Percentiles rank a stretch among this genome's conserved stretches.
phyloP scores from a whole-genome alignment of 495 filamentous ascomycete genomes.

The Penicillium bialowiezense region DNA sequence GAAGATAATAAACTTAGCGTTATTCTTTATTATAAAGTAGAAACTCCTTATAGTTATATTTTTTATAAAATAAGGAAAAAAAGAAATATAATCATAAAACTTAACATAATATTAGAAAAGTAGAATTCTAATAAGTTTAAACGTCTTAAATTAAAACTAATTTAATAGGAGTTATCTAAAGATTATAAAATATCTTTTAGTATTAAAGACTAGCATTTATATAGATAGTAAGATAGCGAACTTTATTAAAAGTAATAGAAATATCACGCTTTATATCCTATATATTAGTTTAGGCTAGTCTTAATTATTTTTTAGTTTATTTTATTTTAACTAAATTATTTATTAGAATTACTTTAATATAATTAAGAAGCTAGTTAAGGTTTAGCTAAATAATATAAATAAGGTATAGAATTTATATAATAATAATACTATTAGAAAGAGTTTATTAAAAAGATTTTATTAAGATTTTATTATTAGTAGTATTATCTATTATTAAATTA shows the following conservation, averaged over 20 bases:
- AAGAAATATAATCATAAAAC: not conserved
- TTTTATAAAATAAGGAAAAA: not conserved
- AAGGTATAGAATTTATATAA: not conserved
- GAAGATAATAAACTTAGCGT: not conserved
- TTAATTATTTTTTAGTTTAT: not conserved
- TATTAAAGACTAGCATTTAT: not conserved
- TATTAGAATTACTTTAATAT: not conserved
- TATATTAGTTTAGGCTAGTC: not conserved
- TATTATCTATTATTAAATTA: not conserved
- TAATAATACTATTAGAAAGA: not conserved
- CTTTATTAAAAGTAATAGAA: slow-evolving; percentile 1
- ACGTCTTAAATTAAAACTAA: not conserved
- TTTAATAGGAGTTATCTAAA: not conserved
- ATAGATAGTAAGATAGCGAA: slow-evolving; percentile 2
- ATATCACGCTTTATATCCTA: not conserved
- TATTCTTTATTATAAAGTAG: slow-evolving; percentile 4
- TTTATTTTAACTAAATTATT: not conserved
- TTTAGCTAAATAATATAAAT: not conserved
- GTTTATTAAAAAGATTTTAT: not conserved
- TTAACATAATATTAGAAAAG: slow-evolving; percentile 1
- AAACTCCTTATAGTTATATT: slow-evolving; percentile 3
- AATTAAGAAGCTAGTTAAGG: slow-evolving; percentile 1
- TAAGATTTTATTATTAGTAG: slow-evolving; percentile 1
- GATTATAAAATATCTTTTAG: too few relatives aligned
- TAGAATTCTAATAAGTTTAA: slow-evolving; percentile 3